A percentile compares a stretch with the other conserved stretches of the same genome.
phyloP scores from a whole-genome alignment of 2,329 filamentous ascomycete species.

The Hypoxylon sp. region DNA sequence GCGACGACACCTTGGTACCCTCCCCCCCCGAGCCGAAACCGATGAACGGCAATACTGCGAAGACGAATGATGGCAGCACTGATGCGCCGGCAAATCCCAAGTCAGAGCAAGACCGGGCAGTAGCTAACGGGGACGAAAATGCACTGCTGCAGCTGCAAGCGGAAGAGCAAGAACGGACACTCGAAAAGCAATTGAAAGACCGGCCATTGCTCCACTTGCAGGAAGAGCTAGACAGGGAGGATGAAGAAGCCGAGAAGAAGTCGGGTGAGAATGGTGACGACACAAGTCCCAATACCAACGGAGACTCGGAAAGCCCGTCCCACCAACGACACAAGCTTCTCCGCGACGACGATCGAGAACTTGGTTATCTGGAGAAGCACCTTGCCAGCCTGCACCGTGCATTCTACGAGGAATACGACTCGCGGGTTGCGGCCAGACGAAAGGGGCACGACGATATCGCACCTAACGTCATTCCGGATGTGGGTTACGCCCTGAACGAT shows the following conservation, averaged over 20 bases:
- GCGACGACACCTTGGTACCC: conserved; percentile 58
- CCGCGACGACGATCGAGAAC: conserved; percentile 86
- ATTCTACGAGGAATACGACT: conserved; percentile 86
- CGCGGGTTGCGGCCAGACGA: conserved; percentile 57
- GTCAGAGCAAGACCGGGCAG: conserved; percentile 33
- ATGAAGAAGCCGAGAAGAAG: conserved; percentile 66
- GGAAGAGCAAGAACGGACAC: conserved; percentile 83
- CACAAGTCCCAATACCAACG: conserved; percentile 39
- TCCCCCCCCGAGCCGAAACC: conserved; percentile 34
- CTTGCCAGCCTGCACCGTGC: conserved; percentile 76
- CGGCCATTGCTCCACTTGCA: conserved; percentile 91
- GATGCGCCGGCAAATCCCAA: conserved; percentile 8
- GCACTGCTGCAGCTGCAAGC: conserved; percentile 74
- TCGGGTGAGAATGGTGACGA: conserved; percentile 56
- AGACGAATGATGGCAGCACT: conserved; percentile 14
- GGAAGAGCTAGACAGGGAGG: conserved; percentile 86
- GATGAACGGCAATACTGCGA: conserved; percentile 31
- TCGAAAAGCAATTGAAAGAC: conserved; percentile 89
- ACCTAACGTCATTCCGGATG: conserved; percentile 73
- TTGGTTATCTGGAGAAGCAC: conserved; percentile 77
- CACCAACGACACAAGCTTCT: conserved; percentile 76
- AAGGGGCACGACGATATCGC: conserved; percentile 55
- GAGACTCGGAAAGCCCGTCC: conserved; percentile 45
- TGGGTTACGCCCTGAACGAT: conserved; percentile 81
- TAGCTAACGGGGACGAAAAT: conserved; percentile 41